These are phyloP conservation scores for Bolboschoenus planiculmis DNA, from an alignment of 176 grass and related monocot genomes.

Conservation along the genomic window DNA sequence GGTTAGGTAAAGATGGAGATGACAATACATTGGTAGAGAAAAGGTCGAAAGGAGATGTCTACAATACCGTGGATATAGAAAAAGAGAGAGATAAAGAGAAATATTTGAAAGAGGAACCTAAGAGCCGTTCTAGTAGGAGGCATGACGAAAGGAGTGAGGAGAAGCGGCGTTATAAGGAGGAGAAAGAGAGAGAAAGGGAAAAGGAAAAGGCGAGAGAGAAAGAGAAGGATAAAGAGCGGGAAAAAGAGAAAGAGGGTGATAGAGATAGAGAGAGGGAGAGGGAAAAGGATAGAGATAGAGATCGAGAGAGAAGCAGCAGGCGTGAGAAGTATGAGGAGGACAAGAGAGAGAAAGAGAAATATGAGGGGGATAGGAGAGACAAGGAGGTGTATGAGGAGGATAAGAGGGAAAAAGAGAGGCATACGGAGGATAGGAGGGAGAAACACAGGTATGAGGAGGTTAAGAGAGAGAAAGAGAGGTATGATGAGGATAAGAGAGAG, in stretches of 20 bases:
- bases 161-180: conserved; percentile 50
- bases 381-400: conserved; percentile 30
- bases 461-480: conserved; percentile 63
- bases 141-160: conserved; percentile 49
- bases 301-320: conserved; percentile 39
- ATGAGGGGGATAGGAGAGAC: conserved; percentile 27
- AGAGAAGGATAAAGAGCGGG: conserved; percentile 30
- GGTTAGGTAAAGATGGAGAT: conserved; percentile 30
- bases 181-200: conserved; percentile 52
- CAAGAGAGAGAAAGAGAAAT: conserved; percentile 29
- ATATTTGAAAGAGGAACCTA: conserved; percentile 50
- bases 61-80: conserved; percentile 46
- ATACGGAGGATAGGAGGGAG: conserved; percentile 43
- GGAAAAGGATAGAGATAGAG: conserved; percentile 40
- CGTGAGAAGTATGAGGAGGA: conserved; percentile 43
- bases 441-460: conserved; percentile 45
- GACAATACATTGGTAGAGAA: conserved; percentile 62
- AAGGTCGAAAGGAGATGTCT: conserved; percentile 54
- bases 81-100: conserved; percentile 58
- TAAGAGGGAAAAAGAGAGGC: conserved; percentile 39
- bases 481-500: conserved; percentile 41
- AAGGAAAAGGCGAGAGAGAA: conserved; percentile 23
- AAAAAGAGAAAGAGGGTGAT: conserved; percentile 41
- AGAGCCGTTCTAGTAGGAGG: conserved; percentile 49
- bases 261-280: conserved; percentile 37